Base-by-base conservation (phyloP, 441 rosid genomes). In the Pelargonium exstipulatum region DNA sequence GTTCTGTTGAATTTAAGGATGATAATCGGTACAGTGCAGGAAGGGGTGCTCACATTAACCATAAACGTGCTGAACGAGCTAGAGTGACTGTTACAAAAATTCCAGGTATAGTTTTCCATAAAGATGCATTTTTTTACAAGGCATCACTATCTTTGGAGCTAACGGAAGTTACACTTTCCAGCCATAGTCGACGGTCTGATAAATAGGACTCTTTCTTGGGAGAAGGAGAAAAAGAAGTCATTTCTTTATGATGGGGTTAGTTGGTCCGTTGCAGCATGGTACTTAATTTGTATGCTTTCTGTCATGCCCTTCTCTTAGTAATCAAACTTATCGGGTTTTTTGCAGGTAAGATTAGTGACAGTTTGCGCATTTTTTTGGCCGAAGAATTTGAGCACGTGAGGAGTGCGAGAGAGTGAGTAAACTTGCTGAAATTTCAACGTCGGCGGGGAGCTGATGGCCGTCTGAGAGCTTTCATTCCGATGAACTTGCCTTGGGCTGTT, bases 161-260 rank as follows among this genome's bases (percentile, higher is more conserved):
- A 66, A 80, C 66, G 13, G 42, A 49, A 16, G 46, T 5, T 29
- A 13, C 71, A 64, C 62, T 74, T 49, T 75, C 66, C 82, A 89
- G 95, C 74, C 49, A 85, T 85, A 72, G 83, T 89, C 65, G 87
- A 87, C 72, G 82, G 72, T 73, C 85, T 89, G 67, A 85, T 87
- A 22, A 84, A 76, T 71, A 83, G 74, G 81, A 87, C 91, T 2
- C 67, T 83, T 26, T 74, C 79, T 22, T 89, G 95, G 89, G 91
- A 89, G 80, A 77, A 77, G 0, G 88, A 83, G 37, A 81, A 67
- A 48, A 81, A 81, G n/a, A 80, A 18, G 29, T 65, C 63, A 32
- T 89, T 89, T 82, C 84, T 84, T 68, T 89, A 89, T 46, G 95
- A 89, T 8, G 89, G 91, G 73, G 95, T 87, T 76, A 83, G 87